phyloP scores from a whole-genome alignment of 768 basidiomycete species.

The Rubroboletus pulcherrimus region DNA sequence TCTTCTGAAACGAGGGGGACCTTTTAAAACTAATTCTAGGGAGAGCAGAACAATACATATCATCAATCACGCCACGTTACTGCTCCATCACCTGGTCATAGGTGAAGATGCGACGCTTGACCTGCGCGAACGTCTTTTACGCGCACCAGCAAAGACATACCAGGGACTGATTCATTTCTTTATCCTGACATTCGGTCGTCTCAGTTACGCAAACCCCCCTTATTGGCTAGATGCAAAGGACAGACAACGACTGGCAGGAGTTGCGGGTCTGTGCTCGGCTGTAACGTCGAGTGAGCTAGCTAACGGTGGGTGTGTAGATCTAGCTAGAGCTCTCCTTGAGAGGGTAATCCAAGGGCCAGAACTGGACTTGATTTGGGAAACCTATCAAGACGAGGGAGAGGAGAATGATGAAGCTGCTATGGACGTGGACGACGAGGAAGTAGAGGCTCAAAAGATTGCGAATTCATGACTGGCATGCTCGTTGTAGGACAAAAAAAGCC shows the following conservation, averaged over 20 bases:
- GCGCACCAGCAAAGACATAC: constrained; percentile 51
- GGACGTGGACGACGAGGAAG: constrained; percentile 62
- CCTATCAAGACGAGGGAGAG: constrained; percentile 49
- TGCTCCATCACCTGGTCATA: constrained; percentile 65
- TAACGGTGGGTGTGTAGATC: constrained; percentile 36
- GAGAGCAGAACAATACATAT: constrained; percentile 45
- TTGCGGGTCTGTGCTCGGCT: constrained; percentile 43
- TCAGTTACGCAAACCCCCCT: constrained; percentile 67
- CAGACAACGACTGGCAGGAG: constrained; percentile 40
- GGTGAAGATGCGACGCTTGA: constrained; percentile 43
- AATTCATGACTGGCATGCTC: constrained; percentile 4
- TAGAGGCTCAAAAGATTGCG: constrained; percentile 28
- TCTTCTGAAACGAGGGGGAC: not conserved
- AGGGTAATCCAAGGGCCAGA: constrained; percentile 71
- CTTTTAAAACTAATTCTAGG: not conserved
- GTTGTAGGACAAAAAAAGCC: not conserved
- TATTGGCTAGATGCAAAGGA: constrained; percentile 48
- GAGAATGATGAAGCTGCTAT: constrained; percentile 34
- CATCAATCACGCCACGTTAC: constrained; percentile 49
- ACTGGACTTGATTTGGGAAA: constrained; percentile 59
- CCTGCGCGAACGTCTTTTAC: constrained; percentile 56
- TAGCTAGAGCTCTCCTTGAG: constrained; percentile 59
- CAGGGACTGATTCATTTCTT: constrained; percentile 67
- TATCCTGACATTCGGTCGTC: constrained; percentile 70
- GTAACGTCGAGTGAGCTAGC: not conserved